Evolutionary conservation across 192 early-diverging fungal genomes (phyloP), one percentile per base, ranked within the genome.

Genomic region (Powellomyces hirtus): DNA sequence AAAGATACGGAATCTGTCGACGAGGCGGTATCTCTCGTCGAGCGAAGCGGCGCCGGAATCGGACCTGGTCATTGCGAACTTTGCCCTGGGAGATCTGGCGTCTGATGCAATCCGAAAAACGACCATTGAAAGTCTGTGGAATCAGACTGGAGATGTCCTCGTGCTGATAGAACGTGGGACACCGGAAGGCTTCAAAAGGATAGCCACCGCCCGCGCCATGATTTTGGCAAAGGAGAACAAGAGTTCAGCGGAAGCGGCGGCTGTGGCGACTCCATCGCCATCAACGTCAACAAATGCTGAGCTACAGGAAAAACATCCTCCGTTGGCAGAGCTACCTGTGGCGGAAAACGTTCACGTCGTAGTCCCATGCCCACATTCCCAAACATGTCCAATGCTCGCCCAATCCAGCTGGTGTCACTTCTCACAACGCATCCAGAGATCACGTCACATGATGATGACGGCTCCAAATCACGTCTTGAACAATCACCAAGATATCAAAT

Each of bases 111-210:
- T 88, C 1, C 89, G 90, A 38, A 73, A 79, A 55, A 75, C 80
- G 1, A 88, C 89, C 0, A 67, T 95, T 10, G 79, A 90, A 45
- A 80, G 82, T 13, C 74, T 95, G 42, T 95, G 94, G 94, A 57
- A 79, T n/a, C 83, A 86, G n/a, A 92, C 92, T 14, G 67, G 70
- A 1, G 91, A 95, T 68, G 81, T 87, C 1, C 74, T 95, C 67
- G 88, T 88, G 64, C 71, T 95, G 46, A 82, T 95, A 29, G 94
- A 95, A 49, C 85, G 91, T 10, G 94, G 94, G 8, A 90, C 89
- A 13, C 89, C 90, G 0, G 76, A 80, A 44, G 89, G 90, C 5
- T 88, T 86, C 59, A 72, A 82, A 16, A 75, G 78, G n/a, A 80
- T 95, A 50, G 81, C 81, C 0, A 74, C 85, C 24, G 92, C 91